These are phyloP conservation scores for Colletotrichum sp. DNA, from an alignment of 2,329 filamentous ascomycete genomes.

Conservation along the genomic window DNA sequence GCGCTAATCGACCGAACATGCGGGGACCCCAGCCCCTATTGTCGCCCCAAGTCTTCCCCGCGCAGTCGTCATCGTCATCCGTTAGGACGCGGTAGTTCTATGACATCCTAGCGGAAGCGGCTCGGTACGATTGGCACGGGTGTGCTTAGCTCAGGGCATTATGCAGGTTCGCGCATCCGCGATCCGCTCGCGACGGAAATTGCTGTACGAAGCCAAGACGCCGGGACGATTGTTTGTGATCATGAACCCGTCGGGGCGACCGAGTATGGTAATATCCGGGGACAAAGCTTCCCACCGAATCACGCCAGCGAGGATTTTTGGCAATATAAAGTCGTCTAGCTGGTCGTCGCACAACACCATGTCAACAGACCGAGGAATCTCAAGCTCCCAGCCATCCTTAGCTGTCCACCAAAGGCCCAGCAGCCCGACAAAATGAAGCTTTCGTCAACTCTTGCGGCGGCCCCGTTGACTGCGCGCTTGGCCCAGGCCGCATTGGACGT, in stretches of 20 bases:
- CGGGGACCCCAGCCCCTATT: background rate
- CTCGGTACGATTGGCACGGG: slow-evolving; percentile 1
- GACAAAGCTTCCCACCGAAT: background rate
- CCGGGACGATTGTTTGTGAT: background rate
- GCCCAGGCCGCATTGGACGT: background rate
- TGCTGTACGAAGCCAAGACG: background rate
- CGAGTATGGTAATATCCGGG: background rate
- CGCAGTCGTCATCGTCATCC: background rate
- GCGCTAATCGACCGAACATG: slow-evolving; percentile 10
- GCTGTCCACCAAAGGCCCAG: background rate
- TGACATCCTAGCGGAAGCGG: background rate
- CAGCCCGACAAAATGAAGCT: background rate
- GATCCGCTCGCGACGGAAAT: background rate
- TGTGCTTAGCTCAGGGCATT: background rate
- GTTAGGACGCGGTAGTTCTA: background rate
- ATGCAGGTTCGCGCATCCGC: background rate
- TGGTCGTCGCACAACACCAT: background rate
- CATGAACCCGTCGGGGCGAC: background rate
- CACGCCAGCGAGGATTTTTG: too few species aligned
- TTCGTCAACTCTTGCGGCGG: background rate
- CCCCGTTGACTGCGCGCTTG: background rate
- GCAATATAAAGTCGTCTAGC: background rate
- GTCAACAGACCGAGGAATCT: background rate
- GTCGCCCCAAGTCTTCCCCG: background rate
- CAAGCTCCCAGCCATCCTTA: background rate